A percentile compares a stretch with the other conserved stretches of the same genome.
Conservation (phyloP, 805 yeast genomes). For the Candida hispaniensis region DNA sequence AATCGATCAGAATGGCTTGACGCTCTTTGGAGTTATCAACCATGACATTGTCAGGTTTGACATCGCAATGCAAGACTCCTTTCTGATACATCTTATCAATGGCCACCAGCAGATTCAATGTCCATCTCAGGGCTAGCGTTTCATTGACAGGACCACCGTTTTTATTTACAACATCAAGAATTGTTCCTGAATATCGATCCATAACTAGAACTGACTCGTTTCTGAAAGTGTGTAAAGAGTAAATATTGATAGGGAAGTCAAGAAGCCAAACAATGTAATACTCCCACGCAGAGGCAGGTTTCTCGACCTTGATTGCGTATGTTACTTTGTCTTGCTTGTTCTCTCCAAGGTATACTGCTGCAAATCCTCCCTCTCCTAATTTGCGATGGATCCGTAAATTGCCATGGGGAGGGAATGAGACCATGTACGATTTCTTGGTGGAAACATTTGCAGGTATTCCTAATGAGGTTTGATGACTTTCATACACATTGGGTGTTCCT, state of each 20-base stretch:
- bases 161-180: constrained; percentile 54
- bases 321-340: constrained; percentile 38
- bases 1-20: constrained; percentile 54
- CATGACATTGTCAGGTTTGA: constrained; percentile 84
- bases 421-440: constrained; percentile 2
- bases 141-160: constrained; percentile 43
- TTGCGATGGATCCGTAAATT: constrained; percentile 34
- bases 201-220: constrained; percentile 63
- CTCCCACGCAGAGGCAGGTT: constrained; percentile 67
- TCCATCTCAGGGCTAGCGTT: constrained; percentile 46
- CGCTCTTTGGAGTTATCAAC: constrained; percentile 34
- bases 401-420: constrained; percentile 9
- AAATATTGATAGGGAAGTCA: constrained; percentile 16
- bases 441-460: constrained; percentile 12
- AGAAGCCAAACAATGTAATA: constrained; percentile 46
- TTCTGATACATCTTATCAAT: constrained; percentile 51
- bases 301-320: constrained; percentile 61
- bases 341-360: constrained; percentile 64
- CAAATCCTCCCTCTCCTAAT: constrained; percentile 76
- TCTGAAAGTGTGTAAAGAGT: constrained; percentile 42
- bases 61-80: constrained; percentile 72
- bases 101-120: constrained; percentile 52
- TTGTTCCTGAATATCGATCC: constrained; percentile 59
- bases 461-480: constrained; percentile 8
- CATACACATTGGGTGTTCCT: too few species aligned